Evolutionary conservation across 2,329 filamentous ascomycete species (phyloP), one percentile per base, ranked within the genome.

Genomic region (Decorospora gaudefroyi): DNA sequence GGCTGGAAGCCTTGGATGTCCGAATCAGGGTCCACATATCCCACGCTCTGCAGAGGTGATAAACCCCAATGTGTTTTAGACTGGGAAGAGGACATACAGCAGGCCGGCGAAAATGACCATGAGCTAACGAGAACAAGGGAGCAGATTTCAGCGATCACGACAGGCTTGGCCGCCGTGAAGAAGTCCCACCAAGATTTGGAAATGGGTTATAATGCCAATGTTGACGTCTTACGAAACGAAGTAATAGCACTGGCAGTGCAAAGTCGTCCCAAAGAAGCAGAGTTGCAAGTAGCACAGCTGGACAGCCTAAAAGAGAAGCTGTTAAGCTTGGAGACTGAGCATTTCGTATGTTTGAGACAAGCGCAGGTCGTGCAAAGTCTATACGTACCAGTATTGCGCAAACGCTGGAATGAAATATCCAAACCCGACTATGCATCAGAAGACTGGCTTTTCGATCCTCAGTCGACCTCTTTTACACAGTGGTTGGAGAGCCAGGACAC

Each of bases 361-460:
- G 16, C 34, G 8, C n/a, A 16, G 4, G 5, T 19, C 2, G 9
- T 48, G 3, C 4, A 13, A 9, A 38, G 33, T 26, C 23, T 48
- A 2, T 39, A 48, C 18, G 19, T 43, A 3, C 28, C 23, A 10
- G 44, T 46, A 7, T 15, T 53, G 9, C 33, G 17, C 19, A 19
- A 22, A 3, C 49, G 55, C 0, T 50, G 39, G 10, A 12, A 4
- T 2, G 12, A 25, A 7, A 46, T 40, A 1, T 36, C 15, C 0
- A 16, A 16, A 9, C 23, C 36, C 0, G 36, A 40, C 3, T 1
- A 34, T 27, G 3, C 9, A 1, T 42, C 49, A 0, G 52, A 56
- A 13, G 47, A 37, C 2, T 56, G 52, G 55, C 18, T 54, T 12
- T 56, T 26, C 12, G 38, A 58, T 10, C 21, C 12, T 1, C 1